These are phyloP conservation scores for Candida pseudocylindracea DNA, from an alignment of 1,139 yeast species.

Conservation along the genomic window DNA sequence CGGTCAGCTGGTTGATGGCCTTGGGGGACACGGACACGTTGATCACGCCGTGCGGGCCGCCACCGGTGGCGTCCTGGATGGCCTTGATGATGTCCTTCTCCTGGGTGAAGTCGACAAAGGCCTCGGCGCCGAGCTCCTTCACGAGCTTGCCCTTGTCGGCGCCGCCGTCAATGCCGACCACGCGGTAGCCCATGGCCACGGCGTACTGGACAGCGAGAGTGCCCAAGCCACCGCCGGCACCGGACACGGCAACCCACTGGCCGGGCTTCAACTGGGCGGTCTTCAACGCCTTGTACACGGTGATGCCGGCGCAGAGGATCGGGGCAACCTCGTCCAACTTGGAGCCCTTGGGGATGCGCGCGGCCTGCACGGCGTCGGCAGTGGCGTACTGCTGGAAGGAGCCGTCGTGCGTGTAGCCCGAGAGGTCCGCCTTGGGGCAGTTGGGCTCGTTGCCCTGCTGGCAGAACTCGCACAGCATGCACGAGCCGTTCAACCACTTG, in stretches of 20 bases:
- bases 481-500: conserved; percentile 6
- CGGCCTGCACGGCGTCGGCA: conserved; percentile 5
- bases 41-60: conserved; percentile 5
- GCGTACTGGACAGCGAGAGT: conserved; percentile 5
- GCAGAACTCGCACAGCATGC: conserved; percentile 4
- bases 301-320: conserved; percentile 5
- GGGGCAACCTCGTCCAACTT: conserved; percentile 5
- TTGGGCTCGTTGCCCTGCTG: conserved; percentile 5
- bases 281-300: conserved; percentile 6
- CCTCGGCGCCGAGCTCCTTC: conserved; percentile 4
- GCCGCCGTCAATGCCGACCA: conserved; percentile 5
- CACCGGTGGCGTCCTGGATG: conserved; percentile 4
- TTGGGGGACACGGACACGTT: conserved; percentile 5
- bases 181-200: conserved; percentile 5
- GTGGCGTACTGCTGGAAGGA: conserved; percentile 6
- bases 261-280: conserved; percentile 4
- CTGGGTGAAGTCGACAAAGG: conserved; percentile 4
- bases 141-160: conserved; percentile 4
- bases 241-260: conserved; percentile 5
- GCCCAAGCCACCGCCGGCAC: conserved; percentile 6
- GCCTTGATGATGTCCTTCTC: conserved; percentile 4
- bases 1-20: conserved; percentile 4
- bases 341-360: conserved; percentile 4
- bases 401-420: conserved; percentile 6
- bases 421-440: conserved; percentile 5